Percentiles rank a stretch among this genome's conserved stretches.
These are phyloP conservation scores for Nemophila menziesii DNA, from an alignment of 257 asterid genomes.

Conservation along the genomic window DNA sequence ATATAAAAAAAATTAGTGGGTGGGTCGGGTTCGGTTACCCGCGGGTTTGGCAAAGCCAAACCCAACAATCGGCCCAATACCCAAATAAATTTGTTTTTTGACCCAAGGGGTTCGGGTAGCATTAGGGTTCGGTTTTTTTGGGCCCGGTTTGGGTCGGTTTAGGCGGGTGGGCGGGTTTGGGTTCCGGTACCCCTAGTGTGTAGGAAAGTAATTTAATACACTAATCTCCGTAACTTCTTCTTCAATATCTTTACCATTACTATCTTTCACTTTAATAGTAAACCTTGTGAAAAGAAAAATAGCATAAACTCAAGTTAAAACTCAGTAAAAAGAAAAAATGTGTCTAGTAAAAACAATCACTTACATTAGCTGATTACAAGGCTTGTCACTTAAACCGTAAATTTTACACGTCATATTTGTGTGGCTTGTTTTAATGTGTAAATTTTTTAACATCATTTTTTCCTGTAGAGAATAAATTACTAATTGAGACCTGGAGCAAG, in stretches of 20 bases:
- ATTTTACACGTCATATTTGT: constrained; percentile 76
- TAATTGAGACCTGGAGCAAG: constrained; percentile 54
- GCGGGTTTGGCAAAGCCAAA: too few species aligned
- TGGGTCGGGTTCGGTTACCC: too few species aligned
- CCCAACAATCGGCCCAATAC: too few species aligned
- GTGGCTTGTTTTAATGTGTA: constrained; percentile 62
- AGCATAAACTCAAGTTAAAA: too few species aligned
- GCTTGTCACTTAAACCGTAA: constrained; percentile 67
- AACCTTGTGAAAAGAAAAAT: constrained; percentile 24
- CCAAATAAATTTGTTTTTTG: too few species aligned
- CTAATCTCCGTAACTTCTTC: constrained; percentile 44
- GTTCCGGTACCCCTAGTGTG: too few species aligned
- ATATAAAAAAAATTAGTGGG: too few species aligned
- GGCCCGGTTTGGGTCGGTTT: too few species aligned
- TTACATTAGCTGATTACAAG: constrained; percentile 66
- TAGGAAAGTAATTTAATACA: constrained; percentile 83
- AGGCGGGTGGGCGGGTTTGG: too few species aligned
- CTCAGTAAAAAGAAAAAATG: constrained; percentile 4
- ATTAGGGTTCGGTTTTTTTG: too few species aligned
- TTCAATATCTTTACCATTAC: constrained; percentile 57
- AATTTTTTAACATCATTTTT: constrained; percentile 61
- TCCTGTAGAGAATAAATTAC: constrained; percentile 29
- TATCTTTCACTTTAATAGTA: constrained; percentile 55
- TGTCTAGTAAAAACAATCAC: constrained; percentile 4
- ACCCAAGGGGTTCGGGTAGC: too few species aligned